Evolutionary conservation across 345 rosid genomes (phyloP).

Genomic region (Pugionium dolabratum): DNA sequence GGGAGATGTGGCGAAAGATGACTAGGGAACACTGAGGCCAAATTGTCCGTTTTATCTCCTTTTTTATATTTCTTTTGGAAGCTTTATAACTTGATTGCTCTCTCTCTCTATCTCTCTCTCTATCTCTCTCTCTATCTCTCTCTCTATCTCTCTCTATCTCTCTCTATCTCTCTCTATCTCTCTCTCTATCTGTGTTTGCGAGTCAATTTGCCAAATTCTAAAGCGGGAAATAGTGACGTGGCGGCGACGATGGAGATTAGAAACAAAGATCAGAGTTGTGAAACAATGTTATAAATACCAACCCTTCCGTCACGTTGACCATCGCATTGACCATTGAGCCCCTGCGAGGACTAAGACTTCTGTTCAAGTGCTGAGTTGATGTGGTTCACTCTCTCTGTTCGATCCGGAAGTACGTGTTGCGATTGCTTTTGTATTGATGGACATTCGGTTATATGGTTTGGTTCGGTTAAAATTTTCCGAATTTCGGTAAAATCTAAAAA

Average conservation of each 20-base stretch:
- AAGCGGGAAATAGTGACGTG: slow-evolving; percentile 45
- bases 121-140: background rate
- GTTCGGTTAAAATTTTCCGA: too few relatives aligned
- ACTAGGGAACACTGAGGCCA: background rate
- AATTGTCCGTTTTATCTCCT: background rate
- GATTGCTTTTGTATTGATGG: too few relatives aligned
- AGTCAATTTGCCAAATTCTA: slow-evolving; percentile 14
- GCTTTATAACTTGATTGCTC: slow-evolving; percentile 10
- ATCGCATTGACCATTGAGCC: too few relatives aligned
- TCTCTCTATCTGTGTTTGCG: slow-evolving; percentile 8
- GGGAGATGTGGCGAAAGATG: slow-evolving; percentile 9
- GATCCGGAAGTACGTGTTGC: background rate
- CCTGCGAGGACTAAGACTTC: too few relatives aligned
- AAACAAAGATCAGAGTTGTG: background rate
- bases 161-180: slow-evolving; percentile 1
- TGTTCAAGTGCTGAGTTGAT: background rate
- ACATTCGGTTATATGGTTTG: too few relatives aligned
- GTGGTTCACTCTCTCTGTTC: background rate
- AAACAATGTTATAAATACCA: slow-evolving; percentile 1
- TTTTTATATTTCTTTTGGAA: background rate
- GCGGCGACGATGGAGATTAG: slow-evolving; percentile 13
- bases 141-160: too few relatives aligned
- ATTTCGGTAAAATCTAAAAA: too few relatives aligned
- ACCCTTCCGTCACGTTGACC: too few relatives aligned
- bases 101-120: background rate